Percentiles rank a stretch among this genome's conserved stretches.
Conservation (phyloP, 352 stramenopile genomes). For the Pythium insidiosum region DNA sequence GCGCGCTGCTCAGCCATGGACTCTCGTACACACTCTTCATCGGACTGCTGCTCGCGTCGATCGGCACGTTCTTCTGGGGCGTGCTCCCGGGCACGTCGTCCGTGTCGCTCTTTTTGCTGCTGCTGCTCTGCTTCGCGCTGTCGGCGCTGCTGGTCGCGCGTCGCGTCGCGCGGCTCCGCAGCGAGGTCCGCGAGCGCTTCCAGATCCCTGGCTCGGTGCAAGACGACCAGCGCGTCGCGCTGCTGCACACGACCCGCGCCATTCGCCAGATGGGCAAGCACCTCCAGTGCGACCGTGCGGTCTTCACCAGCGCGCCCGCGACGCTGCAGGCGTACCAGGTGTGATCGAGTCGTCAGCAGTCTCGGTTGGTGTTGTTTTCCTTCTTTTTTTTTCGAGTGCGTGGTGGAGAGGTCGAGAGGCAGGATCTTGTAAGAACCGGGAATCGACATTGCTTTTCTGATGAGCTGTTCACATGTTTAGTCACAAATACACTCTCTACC, state of each 20-base stretch:
- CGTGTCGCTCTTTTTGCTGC: constrained; percentile 3
- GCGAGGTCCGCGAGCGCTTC: constrained; percentile 12
- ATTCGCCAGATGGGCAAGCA: constrained; percentile 17
- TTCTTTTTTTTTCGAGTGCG: too few relatives aligned
- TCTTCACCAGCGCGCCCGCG: constrained; percentile 8
- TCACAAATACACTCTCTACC: too few relatives aligned
- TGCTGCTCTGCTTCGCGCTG: constrained; percentile 2
- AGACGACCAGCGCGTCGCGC: constrained; percentile 12
- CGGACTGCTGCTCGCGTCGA: constrained; percentile 5
- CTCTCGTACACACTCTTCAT: constrained; percentile 5
- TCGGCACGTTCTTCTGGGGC: constrained; percentile 4
- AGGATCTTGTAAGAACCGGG: too few relatives aligned
- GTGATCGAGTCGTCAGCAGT: too few relatives aligned
- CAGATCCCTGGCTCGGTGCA: constrained; percentile 11
- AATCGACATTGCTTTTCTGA: too few relatives aligned
- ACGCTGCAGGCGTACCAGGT: constrained; percentile 18
- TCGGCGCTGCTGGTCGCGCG: constrained; percentile 2
- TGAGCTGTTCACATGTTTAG: too few relatives aligned
- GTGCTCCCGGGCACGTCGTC: constrained; percentile 1
- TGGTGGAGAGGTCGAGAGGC: too few relatives aligned
- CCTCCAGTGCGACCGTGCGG: constrained; percentile 16
- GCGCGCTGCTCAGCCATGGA: constrained; percentile 4
- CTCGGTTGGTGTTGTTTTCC: too few relatives aligned
- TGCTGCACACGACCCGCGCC: constrained; percentile 12
- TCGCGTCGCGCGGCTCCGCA: constrained; percentile 11